Evolutionary conservation across 257 asterid genomes (phyloP), one percentile per base, ranked within the genome.

Genomic region (Capsicum baccatum): DNA sequence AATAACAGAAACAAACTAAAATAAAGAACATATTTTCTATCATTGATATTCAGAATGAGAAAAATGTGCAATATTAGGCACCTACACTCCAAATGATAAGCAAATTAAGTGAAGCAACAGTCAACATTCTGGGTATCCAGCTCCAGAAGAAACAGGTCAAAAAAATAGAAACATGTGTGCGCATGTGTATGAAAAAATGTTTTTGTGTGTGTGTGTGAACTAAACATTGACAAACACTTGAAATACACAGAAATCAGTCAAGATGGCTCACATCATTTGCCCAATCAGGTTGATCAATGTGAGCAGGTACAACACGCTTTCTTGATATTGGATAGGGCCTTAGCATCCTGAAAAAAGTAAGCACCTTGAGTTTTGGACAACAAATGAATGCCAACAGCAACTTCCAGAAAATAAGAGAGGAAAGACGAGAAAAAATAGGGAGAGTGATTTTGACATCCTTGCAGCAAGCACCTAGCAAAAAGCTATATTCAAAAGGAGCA

Each of bases 251-350:
- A 67, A 80, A 78, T 37, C 74, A 85, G 62, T 81, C 44, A 79
- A 79, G 85, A 86, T 86, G 79, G 84, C 97, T 91, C 83, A 95
- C 99, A 85, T 95, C 98, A 85, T 79, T 79, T 76, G 99, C 97
- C 99, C 99, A 97, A 86, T 97, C 99, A 85, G 99, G 99, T 79
- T 39, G 92, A 59, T 95, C 98, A 85, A 97, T 88, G 87, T 93
- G 91, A 85, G 86, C 92, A 88, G 97, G 99, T 74, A 97, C 88
- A 21, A 56, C 76, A 58, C 97, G 98, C 83, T 78, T 90, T 80
- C 80, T 87, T 67, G 99, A 97, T 85, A 97, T 94, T 21, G 98
- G 98, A 86, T 88, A 94, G 33, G 98, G 98, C 89, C 91, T 91
- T 82, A 97, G 85, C 33, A 90, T 69, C 91, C 98, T 95, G 90